Base-by-base conservation (phyloP, 1,139 yeast species). In the Tardiomyces digboiensis region DNA sequence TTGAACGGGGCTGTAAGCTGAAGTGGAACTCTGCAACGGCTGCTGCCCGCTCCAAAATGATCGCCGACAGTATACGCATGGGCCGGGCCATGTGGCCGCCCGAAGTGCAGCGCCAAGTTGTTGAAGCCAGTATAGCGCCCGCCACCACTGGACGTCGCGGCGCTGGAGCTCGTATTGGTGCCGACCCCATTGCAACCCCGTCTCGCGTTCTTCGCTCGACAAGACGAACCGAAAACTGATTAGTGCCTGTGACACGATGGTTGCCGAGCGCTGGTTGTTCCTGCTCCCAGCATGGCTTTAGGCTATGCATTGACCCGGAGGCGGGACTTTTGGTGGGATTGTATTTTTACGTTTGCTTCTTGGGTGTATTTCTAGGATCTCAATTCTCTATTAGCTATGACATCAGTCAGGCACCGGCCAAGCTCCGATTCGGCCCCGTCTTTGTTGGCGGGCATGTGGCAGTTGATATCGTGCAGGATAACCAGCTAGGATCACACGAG, bases 61-160 rank as follows among this genome's bases (percentile, higher is more conserved):
- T 80, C 84, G 5, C 78, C 76, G 82, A 78, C 51, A 87, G 79
- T 7, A 78, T 82, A 42, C 71, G 72, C 51, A 61, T 82, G 47
- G 89, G 89, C 1, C 67, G 89, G 49, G 64, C 82, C 2, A 75
- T 82, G 78, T 74, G 83, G 70, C 88, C 88, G 12, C 22, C 39
- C 7, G 56, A 58, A n/a, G 39, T 54, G 26, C 52, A 47, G 43
- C 46, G 39, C n/a, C 49, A 50, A 29, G 51, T 46, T 5, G 47
- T 37, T 8, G 53, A 51, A 5, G 48, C 56, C 10, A 43, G 40
- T 7, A 44, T 43, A 12, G 47, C 29, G 12, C 33, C 33, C 4
- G 33, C 33, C 16, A 26, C 33, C 4, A 26, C 33, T 5, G 33
- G 33, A n/a, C 5, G 33, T 5, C 33, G 26, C 7, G 26, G 33